Evolutionary conservation across 495 filamentous ascomycete species (phyloP).

Genomic region (Corynascus novoguineensis): DNA sequence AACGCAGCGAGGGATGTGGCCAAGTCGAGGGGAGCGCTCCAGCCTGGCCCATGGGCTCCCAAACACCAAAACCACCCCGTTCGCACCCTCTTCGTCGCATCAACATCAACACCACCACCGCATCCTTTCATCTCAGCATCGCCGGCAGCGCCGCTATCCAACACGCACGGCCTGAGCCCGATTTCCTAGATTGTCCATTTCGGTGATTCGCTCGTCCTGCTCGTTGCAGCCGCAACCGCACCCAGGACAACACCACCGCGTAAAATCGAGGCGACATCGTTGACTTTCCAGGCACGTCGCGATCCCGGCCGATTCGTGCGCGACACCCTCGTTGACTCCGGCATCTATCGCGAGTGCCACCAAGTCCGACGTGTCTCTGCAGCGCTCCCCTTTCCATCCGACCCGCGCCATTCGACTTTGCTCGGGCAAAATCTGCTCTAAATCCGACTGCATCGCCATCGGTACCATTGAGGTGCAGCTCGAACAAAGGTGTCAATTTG

Average conservation of each 20-base stretch:
- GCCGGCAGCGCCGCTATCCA: constrained; percentile 26
- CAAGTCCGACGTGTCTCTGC: neutral
- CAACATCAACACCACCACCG: constrained; percentile 19
- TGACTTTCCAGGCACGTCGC: neutral
- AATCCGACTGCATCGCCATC: neutral
- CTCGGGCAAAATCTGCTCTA: neutral
- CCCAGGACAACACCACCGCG: constrained; percentile 4
- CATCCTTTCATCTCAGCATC: constrained; percentile 18
- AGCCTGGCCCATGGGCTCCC: constrained; percentile 26
- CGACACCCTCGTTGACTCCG: neutral
- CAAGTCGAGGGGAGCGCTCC: constrained; percentile 29
- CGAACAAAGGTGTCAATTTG: neutral
- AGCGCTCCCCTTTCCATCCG: neutral
- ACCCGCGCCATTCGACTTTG: neutral
- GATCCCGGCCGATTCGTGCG: constrained; percentile 6
- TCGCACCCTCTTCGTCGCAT: constrained; percentile 14
- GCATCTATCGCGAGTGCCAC: neutral
- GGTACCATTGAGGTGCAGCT: neutral
- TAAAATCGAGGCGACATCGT: neutral
- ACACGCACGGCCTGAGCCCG: neutral
- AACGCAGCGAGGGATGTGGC: constrained; percentile 34
- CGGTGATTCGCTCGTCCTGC: constrained; percentile 14
- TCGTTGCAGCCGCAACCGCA: constrained; percentile 14
- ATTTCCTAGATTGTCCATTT: constrained; percentile 20
- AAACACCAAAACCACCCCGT: constrained; percentile 16